phyloP scores from a whole-genome alignment of 768 basidiomycete species.

The Coprinellus micaceus region DNA sequence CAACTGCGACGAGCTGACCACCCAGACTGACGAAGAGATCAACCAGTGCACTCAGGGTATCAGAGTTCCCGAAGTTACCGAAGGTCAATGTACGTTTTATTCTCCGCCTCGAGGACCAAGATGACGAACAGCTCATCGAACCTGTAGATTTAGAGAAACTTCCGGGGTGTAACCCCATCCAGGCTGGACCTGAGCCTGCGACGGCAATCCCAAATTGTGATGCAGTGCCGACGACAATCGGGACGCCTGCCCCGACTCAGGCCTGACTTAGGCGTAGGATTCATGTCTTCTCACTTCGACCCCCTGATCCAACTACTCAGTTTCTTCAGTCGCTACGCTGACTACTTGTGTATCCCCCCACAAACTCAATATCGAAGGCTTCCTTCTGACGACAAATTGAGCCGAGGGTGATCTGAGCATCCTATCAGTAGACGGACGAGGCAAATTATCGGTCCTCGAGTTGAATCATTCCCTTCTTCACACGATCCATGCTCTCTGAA shows the following conservation, averaged over 20 bases:
- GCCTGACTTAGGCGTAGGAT: not conserved
- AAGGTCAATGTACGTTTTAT: constrained; percentile 7
- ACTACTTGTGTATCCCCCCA: not conserved
- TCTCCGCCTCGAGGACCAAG: not conserved
- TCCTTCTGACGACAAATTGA: too few relatives aligned
- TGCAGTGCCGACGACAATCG: not conserved
- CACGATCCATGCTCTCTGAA: too few relatives aligned
- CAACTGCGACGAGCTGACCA: constrained; percentile 4
- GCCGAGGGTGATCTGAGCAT: too few relatives aligned
- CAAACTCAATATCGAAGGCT: not conserved
- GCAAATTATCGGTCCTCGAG: too few relatives aligned
- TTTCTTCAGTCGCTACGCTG: not conserved
- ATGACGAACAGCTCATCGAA: not conserved
- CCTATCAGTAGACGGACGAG: too few relatives aligned
- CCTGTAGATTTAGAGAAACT: not conserved
- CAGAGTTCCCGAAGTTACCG: constrained; percentile 5
- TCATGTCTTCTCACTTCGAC: too few relatives aligned
- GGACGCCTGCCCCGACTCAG: not conserved
- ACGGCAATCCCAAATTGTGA: not conserved
- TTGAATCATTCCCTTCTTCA: too few relatives aligned
- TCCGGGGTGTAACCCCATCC: not conserved
- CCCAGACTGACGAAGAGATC: constrained; percentile 8
- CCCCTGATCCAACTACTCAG: too few relatives aligned
- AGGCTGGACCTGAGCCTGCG: not conserved
- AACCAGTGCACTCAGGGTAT: constrained; percentile 4